Percentiles rank a stretch among this genome's conserved stretches.
These are phyloP conservation scores for Canavalia gladiata DNA, from an alignment of 306 rosid species.

Conservation along the genomic window DNA sequence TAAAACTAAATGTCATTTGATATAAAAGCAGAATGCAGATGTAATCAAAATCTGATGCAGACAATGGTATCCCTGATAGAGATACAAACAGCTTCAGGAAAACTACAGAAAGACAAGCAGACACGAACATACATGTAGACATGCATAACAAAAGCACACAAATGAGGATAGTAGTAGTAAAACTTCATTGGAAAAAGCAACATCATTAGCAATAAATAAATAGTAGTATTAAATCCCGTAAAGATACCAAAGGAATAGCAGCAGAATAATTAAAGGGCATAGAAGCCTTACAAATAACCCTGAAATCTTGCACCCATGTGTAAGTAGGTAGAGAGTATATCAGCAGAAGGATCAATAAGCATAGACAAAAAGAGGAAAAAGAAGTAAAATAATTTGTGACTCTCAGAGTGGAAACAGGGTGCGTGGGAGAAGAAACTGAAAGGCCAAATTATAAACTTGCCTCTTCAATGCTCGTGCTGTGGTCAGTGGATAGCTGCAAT, in stretches of 20 bases:
- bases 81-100: constrained; percentile 16
- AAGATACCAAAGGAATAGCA: constrained; percentile 1
- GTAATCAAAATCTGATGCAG: background rate
- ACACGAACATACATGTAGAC: background rate
- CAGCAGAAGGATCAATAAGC: background rate
- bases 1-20: background rate
- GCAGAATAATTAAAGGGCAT: background rate
- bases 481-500: constrained; percentile 92
- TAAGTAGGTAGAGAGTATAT: background rate
- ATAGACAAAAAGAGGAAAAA: constrained; percentile 13
- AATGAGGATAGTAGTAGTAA: background rate
- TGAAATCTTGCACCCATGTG: background rate
- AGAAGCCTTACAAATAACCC: background rate
- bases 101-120: background rate
- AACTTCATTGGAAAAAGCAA: background rate
- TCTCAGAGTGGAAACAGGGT: constrained; percentile 4
- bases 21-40: constrained; percentile 2
- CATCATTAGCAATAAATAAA: background rate
- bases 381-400: background rate
- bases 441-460: constrained; percentile 57
- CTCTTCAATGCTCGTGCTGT: constrained; percentile 87
- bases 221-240: background rate
- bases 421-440: background rate
- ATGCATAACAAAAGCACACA: constrained; percentile 8
- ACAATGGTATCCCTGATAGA: background rate